A percentile compares a stretch with the other conserved stretches of the same genome.
Evolutionary conservation across 306 rosid genomes (phyloP).

Genomic region (Purshia tridentata): DNA sequence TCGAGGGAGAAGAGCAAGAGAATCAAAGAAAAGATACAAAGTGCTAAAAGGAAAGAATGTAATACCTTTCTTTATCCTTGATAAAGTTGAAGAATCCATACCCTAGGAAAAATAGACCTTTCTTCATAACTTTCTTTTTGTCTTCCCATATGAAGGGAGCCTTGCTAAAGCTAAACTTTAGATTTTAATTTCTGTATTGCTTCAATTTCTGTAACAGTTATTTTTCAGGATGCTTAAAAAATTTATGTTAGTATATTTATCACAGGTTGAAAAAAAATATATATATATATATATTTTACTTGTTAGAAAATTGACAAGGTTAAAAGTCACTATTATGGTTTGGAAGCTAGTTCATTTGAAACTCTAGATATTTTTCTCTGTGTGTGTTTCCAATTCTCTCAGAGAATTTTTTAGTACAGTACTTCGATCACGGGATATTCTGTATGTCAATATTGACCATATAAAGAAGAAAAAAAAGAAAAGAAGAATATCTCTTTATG

Average conservation of each 20-base stretch:
- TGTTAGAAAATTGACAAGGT: neutral
- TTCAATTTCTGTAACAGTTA: neutral
- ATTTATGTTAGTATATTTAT: neutral
- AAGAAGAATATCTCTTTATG: too few relatives aligned
- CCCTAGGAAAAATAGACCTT: conserved; percentile 44
- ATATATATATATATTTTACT: neutral
- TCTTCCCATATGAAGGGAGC: conserved; percentile 34
- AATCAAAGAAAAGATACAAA: conserved; percentile 41
- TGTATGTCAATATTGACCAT: neutral
- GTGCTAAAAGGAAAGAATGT: conserved; percentile 55
- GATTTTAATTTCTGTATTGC: neutral
- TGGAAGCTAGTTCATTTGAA: neutral
- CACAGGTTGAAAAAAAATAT: neutral
- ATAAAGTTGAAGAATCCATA: conserved; percentile 64
- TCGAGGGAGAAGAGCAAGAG: conserved; percentile 40
- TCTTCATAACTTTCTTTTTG: conserved; percentile 23
- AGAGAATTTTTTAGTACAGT: neutral
- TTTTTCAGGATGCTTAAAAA: neutral
- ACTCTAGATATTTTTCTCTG: neutral
- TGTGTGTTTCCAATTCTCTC: neutral
- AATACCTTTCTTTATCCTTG: conserved; percentile 58
- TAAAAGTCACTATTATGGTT: neutral
- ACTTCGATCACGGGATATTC: conserved; percentile 20
- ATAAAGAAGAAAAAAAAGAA: neutral
- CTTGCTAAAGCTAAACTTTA: too few relatives aligned